Evolutionary conservation across 148 eudicot genomes (phyloP), one percentile per base, ranked within the genome.

Genomic region (Persicaria tinctoria): DNA sequence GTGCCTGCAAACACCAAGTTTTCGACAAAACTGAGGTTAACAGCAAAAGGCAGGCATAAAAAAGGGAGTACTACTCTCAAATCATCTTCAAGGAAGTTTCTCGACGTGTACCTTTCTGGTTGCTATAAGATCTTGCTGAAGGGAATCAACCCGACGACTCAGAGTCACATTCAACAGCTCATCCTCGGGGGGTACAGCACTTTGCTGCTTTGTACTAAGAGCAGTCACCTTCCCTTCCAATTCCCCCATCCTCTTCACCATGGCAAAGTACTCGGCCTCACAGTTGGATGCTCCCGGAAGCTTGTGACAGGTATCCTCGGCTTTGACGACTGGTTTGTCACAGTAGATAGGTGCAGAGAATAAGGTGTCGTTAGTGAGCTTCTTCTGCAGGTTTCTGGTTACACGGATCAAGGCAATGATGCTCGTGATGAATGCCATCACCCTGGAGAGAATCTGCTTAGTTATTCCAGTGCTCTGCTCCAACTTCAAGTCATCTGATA

Each of bases 171-270:
- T 96, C 51, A 96, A 85, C 90, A 90, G 78, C 70, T 90, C 93
- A 81, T 92, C 99, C 82, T 90, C 92, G 84, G 97, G 91, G 4
- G 97, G 88, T 87, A 89, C 84, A 27, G 68, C 50, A 3, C 41
- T 32, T 32, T 14, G 82, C 66, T 17, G 90, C 80, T 84, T 88
- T 16, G 80, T 80, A 73, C 75, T 66, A 45, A 95, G 89, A 64
- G 83, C 79, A 80, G 66, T 80, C 76, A 96, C 85, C 76, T 84
- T 92, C 57, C 92, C 99, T 82, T 96, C 99, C 70, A 96, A 74
- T 66, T 90, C 97, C n/a, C 85, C 84, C 90, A 96, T 83, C 57
- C 89, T 86, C 86, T 96, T 96, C 89, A 89, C 83, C 89, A 92
- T 89, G 46, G 84, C 54, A 49, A 90, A 74, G 81, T 85, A 92